Evolutionary conservation across 176 grass and related monocot species (phyloP), one percentile per base, ranked within the genome.

Genomic region (Juncus effusus): DNA sequence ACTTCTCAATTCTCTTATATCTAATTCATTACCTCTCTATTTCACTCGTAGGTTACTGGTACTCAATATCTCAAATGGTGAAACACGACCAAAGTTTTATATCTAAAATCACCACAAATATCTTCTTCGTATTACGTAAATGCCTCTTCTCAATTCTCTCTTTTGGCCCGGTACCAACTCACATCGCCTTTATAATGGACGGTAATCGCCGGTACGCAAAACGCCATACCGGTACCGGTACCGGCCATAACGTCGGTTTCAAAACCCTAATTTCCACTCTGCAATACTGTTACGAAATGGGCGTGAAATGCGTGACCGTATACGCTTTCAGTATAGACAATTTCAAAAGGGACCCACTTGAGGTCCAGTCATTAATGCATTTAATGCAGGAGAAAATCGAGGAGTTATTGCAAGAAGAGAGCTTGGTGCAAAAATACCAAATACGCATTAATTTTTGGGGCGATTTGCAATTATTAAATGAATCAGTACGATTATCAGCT

Each of bases 321-420:
- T 96, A 96, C 3, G 87, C 92, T 52, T 96, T 96, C 38, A 91
- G 92, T 63, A 96, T 86, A 16, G 92, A 96, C 42, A 96, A 96
- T 54, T 96, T 96, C 37, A 91, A 79, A 11, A 66, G 92, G 12
- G 77, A 80, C 10, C 82, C 87, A 5, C 69, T 38, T 14, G 92
- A 91, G 42, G 87, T 91, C 6, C 66, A 76, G 13, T 36, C 74
- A 16, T 80, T 96, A 60, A 91, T 96, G 92, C 69, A 85, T 62
- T 59, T 91, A 10, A 85, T 96, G 84, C 83, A 83, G 64, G 79
- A 88, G 50, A 96, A 96, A 58, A 86, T 96, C 54, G 86, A 84
- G 0, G 77, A 91, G 28, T 36, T 96, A 10, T 35, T 86, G 7
- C 77, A 84, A 3, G 81, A 88, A 51, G 69, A 41, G 10, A 83